Percentiles rank a stretch among this genome's conserved stretches.
These are phyloP conservation scores for Picochlorum sp. DNA, from an alignment of 139 green algal genomes.

Conservation along the genomic window DNA sequence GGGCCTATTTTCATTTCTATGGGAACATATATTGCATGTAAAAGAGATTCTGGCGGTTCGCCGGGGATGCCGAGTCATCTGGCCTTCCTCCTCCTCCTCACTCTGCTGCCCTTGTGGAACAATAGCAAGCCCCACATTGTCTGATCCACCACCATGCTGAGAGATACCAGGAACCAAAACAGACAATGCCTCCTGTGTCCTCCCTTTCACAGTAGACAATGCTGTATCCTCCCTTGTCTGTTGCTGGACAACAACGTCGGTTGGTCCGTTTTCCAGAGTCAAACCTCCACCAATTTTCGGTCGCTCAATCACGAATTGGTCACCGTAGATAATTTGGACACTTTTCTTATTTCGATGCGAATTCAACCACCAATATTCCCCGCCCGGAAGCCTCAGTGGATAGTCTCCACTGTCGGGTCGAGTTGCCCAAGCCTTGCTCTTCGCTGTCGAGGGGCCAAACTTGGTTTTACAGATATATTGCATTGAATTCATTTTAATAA, in stretches of 20 bases:
- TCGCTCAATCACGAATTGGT: constrained; percentile 4
- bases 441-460: too few relatives aligned
- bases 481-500: too few relatives aligned
- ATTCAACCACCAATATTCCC: constrained; percentile 14
- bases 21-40: constrained; percentile 51
- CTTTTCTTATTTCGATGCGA: background rate
- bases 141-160: constrained; percentile 12
- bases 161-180: background rate
- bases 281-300: background rate
- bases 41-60: constrained; percentile 38
- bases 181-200: background rate
- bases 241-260: background rate
- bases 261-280: background rate
- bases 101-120: constrained; percentile 12
- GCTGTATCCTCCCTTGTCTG: background rate
- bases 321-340: constrained; percentile 9
- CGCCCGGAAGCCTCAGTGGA: constrained; percentile 5
- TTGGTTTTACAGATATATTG: too few relatives aligned
- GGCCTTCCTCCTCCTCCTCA: constrained; percentile 8
- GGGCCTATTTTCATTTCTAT: constrained; percentile 25
- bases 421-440: too few relatives aligned
- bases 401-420: background rate
- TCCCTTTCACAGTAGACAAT: background rate
- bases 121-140: constrained; percentile 5
- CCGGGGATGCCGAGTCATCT: constrained; percentile 24